A percentile compares a stretch with the other conserved stretches of the same genome.
Evolutionary conservation across 176 grass and related monocot species (phyloP).

Genomic region (Oryza punctata): DNA sequence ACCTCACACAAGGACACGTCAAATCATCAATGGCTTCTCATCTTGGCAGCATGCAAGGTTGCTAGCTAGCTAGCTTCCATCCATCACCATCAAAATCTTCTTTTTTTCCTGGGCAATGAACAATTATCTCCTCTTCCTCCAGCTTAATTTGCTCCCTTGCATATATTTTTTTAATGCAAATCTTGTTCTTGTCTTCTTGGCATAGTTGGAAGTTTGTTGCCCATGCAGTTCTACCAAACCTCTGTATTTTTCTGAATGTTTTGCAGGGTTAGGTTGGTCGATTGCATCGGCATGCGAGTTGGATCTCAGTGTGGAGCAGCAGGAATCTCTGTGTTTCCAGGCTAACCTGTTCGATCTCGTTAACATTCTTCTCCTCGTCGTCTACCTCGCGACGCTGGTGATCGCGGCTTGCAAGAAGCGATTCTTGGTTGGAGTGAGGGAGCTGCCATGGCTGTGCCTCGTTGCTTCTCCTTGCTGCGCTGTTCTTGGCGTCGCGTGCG

Average conservation of each 20-base stretch:
- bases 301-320: too few relatives aligned
- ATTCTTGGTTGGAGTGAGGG: background rate
- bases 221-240: background rate
- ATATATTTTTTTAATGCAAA: background rate
- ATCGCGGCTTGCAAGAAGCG: constrained; percentile 28
- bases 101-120: background rate
- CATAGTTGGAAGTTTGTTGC: background rate
- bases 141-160: background rate
- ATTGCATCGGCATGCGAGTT: background rate
- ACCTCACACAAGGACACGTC: background rate
- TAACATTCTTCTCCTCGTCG: constrained; percentile 44
- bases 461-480: constrained; percentile 40
- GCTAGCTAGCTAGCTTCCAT: background rate
- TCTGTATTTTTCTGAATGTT: background rate
- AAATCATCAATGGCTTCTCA: background rate
- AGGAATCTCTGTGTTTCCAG: constrained; percentile 44
- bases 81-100: background rate
- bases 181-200: background rate
- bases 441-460: constrained; percentile 19
- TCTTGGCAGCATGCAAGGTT: background rate
- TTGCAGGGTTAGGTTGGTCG: constrained; percentile 28
- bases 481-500: constrained; percentile 34
- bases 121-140: background rate
- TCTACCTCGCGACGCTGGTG: constrained; percentile 44
- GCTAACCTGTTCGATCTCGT: constrained; percentile 38